Conservation (phyloP, 1,139 yeast species). For the Geotrichum reessii region DNA sequence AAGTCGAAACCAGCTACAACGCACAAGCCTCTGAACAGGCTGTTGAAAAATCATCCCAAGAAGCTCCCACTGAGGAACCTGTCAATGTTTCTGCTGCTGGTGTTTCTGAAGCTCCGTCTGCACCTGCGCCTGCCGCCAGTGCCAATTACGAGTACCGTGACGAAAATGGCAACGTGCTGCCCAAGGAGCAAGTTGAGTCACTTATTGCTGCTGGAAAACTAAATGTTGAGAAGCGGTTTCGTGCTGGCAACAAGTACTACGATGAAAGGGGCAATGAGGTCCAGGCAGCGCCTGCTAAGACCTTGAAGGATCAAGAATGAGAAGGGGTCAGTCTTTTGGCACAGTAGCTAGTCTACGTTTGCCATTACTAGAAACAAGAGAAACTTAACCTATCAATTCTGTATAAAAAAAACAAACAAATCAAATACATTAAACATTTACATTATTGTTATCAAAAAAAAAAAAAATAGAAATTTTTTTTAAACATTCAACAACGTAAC, state of each 20-base stretch:
- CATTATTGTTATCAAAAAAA: background rate
- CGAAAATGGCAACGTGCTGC: slow-evolving; percentile 32
- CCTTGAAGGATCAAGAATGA: slow-evolving; percentile 1
- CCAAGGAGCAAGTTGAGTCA: slow-evolving; percentile 29
- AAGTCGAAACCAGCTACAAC: slow-evolving; percentile 10
- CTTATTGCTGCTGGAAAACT: slow-evolving; percentile 26
- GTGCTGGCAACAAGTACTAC: slow-evolving; percentile 11
- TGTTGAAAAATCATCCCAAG: background rate
- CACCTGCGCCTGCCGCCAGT: slow-evolving; percentile 13
- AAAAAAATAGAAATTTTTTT: no score
- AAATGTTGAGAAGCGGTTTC: slow-evolving; percentile 22
- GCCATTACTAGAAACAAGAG: background rate
- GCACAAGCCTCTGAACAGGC: slow-evolving; percentile 6
- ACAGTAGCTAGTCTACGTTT: background rate
- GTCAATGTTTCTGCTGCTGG: slow-evolving; percentile 13
- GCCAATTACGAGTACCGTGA: slow-evolving; percentile 31
- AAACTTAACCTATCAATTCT: no score
- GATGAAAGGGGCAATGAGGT: slow-evolving; percentile 20
- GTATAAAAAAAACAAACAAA: background rate
- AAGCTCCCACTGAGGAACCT: slow-evolving; percentile 4
- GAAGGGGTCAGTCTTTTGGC: background rate
- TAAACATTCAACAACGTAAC: no score
- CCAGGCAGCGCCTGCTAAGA: slow-evolving; percentile 8
- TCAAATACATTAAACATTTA: background rate
- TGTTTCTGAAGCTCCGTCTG: slow-evolving; percentile 2